Percentiles rank a stretch among this genome's conserved stretches.
These are phyloP conservation scores for Boletus semigastroideus DNA, from an alignment of 1,284 basidiomycete species.

Conservation along the genomic window DNA sequence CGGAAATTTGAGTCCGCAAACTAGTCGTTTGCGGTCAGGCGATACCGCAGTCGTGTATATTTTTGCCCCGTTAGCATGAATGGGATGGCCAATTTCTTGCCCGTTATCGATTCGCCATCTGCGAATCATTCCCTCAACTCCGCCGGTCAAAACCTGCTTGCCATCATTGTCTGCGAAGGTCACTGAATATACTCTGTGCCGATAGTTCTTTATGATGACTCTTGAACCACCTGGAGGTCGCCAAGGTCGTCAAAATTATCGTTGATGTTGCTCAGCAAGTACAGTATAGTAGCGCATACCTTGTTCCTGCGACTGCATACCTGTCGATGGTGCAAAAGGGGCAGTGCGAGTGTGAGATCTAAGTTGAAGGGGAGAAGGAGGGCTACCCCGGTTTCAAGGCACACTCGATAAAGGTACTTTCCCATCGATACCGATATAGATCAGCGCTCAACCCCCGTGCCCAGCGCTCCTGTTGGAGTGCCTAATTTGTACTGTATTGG, in stretches of 20 bases:
- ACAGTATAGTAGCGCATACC: not conserved
- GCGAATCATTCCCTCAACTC: not conserved
- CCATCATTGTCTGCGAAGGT: slow-evolving; percentile 1
- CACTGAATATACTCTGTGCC: not conserved
- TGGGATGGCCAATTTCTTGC: not conserved
- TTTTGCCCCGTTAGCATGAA: not conserved
- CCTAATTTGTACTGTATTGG: too few relatives aligned
- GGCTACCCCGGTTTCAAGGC: not conserved
- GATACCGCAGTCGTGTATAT: slow-evolving; percentile 5
- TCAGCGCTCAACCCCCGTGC: too few relatives aligned
- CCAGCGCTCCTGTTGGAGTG: too few relatives aligned
- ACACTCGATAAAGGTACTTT: not conserved
- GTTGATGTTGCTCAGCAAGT: too few relatives aligned
- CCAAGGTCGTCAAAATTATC: not conserved
- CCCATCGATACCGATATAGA: not conserved
- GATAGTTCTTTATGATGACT: not conserved
- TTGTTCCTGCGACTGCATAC: not conserved
- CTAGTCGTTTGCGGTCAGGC: slow-evolving; percentile 9
- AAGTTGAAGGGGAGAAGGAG: not conserved
- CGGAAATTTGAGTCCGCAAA: not conserved
- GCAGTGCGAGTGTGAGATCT: not conserved
- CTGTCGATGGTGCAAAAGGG: not conserved
- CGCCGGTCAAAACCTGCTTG: not conserved
- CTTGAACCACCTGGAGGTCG: not conserved
- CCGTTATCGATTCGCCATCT: slow-evolving; percentile 6